phyloP scores from a whole-genome alignment of 1,284 basidiomycete genomes.

The Tremellales sp. region DNA sequence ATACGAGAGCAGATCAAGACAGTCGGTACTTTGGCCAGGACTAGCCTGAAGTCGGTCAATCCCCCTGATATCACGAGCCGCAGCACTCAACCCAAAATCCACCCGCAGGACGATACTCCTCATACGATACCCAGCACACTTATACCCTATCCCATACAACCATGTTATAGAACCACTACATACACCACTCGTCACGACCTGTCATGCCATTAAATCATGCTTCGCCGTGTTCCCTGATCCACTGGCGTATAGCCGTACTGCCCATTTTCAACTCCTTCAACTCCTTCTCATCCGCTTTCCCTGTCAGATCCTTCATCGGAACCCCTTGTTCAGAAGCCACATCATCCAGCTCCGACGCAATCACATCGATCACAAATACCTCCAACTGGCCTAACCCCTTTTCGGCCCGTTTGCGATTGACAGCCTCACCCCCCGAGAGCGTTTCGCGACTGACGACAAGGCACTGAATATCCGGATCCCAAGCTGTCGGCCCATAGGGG shows the following conservation, averaged over 20 bases:
- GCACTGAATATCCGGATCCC: constrained; percentile 76
- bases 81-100: too few species aligned
- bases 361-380: constrained; percentile 79
- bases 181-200: not conserved
- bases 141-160: constrained; percentile 2
- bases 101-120: too few species aligned
- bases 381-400: constrained; percentile 58
- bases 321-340: not conserved
- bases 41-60: too few species aligned
- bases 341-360: constrained; percentile 54
- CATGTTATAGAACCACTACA: not conserved
- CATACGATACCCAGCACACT: constrained; percentile 9
- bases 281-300: constrained; percentile 54
- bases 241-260: constrained; percentile 75
- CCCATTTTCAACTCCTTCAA: constrained; percentile 35
- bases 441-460: constrained; percentile 86
- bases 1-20: constrained; percentile 10
- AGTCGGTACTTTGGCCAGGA: constrained; percentile 25
- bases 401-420: constrained; percentile 29
- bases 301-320: constrained; percentile 31
- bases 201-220: not conserved
- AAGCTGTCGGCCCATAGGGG: constrained; percentile 80
- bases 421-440: constrained; percentile 60
- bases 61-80: too few species aligned
- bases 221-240: constrained; percentile 54